Evolutionary conservation across 2,329 filamentous ascomycete genomes (phyloP).

Genomic region (Ascosphaera aggregata): DNA sequence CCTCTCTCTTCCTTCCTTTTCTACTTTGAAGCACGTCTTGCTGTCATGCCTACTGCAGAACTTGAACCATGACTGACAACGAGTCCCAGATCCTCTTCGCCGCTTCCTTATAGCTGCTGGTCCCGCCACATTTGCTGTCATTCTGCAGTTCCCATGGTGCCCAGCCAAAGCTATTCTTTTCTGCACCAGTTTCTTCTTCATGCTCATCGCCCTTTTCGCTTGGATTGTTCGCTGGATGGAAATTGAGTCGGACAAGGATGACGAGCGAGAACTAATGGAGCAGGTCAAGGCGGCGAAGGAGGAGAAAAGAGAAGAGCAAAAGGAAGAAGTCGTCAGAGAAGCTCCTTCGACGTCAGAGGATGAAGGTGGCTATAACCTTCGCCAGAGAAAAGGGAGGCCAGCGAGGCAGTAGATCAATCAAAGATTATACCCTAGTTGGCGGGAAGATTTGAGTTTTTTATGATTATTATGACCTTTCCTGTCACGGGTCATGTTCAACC

Average conservation of each 20-base stretch:
- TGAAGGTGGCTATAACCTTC: not conserved
- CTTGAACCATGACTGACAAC: too few species aligned
- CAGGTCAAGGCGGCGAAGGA: conserved; percentile 1
- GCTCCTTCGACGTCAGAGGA: not conserved
- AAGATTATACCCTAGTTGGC: too few species aligned
- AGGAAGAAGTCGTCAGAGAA: not conserved
- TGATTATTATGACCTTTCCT: too few species aligned
- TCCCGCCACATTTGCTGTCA: not conserved
- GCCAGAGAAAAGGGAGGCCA: not conserved
- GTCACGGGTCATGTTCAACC: too few species aligned
- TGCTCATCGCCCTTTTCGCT: not conserved
- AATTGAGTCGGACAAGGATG: not conserved
- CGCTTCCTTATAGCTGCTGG: not conserved
- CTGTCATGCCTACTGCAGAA: not conserved
- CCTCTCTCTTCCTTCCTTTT: too few species aligned
- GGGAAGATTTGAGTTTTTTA: too few species aligned
- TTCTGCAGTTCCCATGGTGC: not conserved
- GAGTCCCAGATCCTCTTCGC: not conserved
- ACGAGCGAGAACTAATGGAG: not conserved
- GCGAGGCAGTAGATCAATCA: not conserved
- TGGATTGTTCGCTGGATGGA: not conserved
- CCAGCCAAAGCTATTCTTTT: not conserved
- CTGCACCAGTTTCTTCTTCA: not conserved
- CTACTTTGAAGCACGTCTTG: not conserved
- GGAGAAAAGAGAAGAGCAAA: conserved; percentile 2